Percentiles rank a stretch among this genome's conserved stretches.
phyloP scores from a whole-genome alignment of 768 basidiomycete genomes.

The Peribolospora kevripleyi region DNA sequence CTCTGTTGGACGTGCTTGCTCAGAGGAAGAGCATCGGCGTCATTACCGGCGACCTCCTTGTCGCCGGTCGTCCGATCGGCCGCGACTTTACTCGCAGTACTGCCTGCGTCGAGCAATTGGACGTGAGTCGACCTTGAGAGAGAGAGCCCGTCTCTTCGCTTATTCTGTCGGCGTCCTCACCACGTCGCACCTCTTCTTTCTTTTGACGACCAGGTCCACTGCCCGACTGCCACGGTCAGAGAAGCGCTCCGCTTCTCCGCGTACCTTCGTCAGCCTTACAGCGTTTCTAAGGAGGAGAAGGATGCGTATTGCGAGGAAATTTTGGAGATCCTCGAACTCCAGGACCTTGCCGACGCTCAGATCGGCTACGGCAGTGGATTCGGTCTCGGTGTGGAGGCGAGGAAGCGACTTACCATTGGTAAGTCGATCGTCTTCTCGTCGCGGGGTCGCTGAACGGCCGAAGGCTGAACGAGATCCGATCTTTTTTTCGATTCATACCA shows the following conservation, averaged over 20 bases:
- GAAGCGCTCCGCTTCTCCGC: conserved; percentile 15
- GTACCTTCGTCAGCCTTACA: conserved; percentile 14
- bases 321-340: conserved; percentile 61
- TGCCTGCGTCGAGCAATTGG: conserved; percentile 69
- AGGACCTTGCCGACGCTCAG: conserved; percentile 58
- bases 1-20: conserved; percentile 39
- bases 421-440: conserved; percentile 17
- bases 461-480: not conserved
- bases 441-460: not conserved
- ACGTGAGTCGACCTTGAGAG: conserved; percentile 18
- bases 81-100: conserved; percentile 35
- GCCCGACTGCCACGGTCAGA: conserved; percentile 34
- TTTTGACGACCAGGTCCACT: conserved; percentile 25
- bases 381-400: conserved; percentile 18
- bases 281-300: conserved; percentile 15
- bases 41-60: conserved; percentile 42
- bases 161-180: too few species aligned
- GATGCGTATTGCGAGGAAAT: conserved; percentile 26
- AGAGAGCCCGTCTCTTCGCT: not conserved
- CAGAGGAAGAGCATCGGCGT: conserved; percentile 38
- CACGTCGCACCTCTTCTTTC: too few species aligned
- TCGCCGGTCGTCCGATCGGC: conserved; percentile 37
- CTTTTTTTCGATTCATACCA: conserved; percentile 16
- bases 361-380: conserved; percentile 25
- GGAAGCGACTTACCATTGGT: conserved; percentile 15